A percentile compares a stretch with the other conserved stretches of the same genome.
These are phyloP conservation scores for Rubia balearica DNA, from an alignment of 305 asterid genomes.

Conservation along the genomic window DNA sequence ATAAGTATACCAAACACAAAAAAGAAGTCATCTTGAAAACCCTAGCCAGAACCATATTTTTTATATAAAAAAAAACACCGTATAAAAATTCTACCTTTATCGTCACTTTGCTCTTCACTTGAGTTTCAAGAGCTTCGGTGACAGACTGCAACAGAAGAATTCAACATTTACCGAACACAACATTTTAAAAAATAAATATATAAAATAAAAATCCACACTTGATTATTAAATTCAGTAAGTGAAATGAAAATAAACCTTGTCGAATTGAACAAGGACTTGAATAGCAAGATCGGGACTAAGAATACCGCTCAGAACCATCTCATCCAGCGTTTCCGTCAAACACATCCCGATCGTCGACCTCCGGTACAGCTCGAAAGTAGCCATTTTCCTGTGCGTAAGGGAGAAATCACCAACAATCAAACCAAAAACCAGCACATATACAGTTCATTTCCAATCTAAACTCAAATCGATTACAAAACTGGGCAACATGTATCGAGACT, in stretches of 20 bases:
- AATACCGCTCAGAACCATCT: conserved; percentile 73
- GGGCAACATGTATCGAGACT: neutral
- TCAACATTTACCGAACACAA: neutral
- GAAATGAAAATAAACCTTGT: conserved; percentile 46
- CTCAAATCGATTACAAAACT: neutral
- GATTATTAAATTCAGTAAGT: neutral
- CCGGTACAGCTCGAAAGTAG: conserved; percentile 72
- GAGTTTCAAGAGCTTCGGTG: conserved; percentile 91
- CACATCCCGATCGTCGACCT: conserved; percentile 99
- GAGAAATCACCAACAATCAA: neutral
- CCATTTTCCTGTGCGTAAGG: conserved; percentile 17
- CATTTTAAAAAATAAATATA: neutral
- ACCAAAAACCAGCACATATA: neutral
- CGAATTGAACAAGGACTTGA: conserved; percentile 95
- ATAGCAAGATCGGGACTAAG: conserved; percentile 88
- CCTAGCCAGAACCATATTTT: neutral
- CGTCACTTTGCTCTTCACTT: conserved; percentile 90
- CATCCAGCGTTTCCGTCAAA: conserved; percentile 92
- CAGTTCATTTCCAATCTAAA: neutral
- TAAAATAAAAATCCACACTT: neutral
- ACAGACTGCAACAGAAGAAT: conserved; percentile 53
- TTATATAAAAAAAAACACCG: neutral
- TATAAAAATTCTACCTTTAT: conserved; percentile 52
- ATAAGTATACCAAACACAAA: neutral
- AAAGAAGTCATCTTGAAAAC: no score